Percentiles rank a stretch among this genome's conserved stretches.
Evolutionary conservation across 2,329 filamentous ascomycete genomes (phyloP).

Genomic region (Epichloe baconii): DNA sequence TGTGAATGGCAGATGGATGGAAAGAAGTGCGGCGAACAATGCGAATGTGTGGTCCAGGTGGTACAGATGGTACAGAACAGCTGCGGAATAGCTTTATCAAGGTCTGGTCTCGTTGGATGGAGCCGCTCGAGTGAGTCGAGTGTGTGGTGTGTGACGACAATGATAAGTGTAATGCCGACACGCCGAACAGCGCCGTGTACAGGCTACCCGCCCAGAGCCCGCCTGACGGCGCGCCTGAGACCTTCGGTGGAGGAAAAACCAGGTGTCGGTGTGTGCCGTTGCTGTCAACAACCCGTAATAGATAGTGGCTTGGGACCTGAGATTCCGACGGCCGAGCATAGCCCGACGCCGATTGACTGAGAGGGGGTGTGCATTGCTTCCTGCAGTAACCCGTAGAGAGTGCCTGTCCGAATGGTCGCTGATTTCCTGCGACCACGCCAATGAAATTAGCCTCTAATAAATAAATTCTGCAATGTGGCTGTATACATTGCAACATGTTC

Average conservation of each 20-base stretch:
- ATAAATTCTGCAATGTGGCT: too few relatives aligned
- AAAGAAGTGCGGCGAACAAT: background rate
- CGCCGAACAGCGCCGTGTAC: conserved; percentile 3
- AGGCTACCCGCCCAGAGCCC: conserved; percentile 2
- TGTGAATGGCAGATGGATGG: background rate
- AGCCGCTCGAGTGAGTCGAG: background rate
- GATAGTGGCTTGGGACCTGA: background rate
- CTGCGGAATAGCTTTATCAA: background rate
- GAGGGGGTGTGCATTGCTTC: too few relatives aligned
- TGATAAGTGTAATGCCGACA: background rate
- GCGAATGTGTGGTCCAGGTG: too few relatives aligned
- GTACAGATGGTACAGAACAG: background rate
- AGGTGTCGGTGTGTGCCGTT: background rate
- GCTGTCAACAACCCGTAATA: background rate
- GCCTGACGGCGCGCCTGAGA: background rate
- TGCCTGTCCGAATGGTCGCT: too few relatives aligned
- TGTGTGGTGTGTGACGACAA: background rate
- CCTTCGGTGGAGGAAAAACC: too few relatives aligned
- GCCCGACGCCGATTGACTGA: background rate
- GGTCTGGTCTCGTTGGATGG: background rate
- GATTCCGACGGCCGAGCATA: conserved; percentile 2
- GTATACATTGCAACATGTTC: too few relatives aligned
- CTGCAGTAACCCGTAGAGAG: too few relatives aligned
- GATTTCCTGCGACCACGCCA: too few relatives aligned
- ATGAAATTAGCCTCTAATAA: too few relatives aligned